A percentile compares a stretch with the other conserved stretches of the same genome.
Conservation (phyloP, 352 stramenopile species). For the Globisporangium barbulae region DNA sequence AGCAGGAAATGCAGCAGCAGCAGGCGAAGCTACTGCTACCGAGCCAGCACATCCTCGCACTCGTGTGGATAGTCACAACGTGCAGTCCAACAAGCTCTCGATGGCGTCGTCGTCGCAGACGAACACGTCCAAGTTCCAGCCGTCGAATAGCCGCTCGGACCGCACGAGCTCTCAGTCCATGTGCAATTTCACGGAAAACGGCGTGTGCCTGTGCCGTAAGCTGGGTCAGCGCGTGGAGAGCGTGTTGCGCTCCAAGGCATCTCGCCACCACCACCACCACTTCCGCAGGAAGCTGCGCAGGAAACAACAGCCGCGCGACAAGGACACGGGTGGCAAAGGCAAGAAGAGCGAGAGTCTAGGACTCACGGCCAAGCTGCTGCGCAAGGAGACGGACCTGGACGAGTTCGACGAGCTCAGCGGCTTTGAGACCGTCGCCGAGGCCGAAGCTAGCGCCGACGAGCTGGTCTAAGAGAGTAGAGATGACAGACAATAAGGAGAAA, state of each 20-base stretch:
- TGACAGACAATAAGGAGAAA: no score
- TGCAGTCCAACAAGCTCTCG: conserved; percentile 1
- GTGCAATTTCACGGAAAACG: conserved; percentile 25
- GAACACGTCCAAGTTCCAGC: conserved; percentile 6
- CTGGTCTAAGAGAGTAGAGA: not conserved
- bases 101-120: conserved; percentile 6
- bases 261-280: conserved; percentile 18
- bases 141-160: conserved; percentile 6
- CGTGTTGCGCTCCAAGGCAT: conserved; percentile 15
- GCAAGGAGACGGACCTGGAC: conserved; percentile 6
- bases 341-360: conserved; percentile 14
- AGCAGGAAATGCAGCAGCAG: not conserved
- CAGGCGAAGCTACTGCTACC: not conserved
- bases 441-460: conserved; percentile 2
- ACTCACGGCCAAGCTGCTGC: conserved; percentile 16
- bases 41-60: not conserved
- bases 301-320: not conserved
- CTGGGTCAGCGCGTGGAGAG: conserved; percentile 50
- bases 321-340: no score
- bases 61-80: not conserved
- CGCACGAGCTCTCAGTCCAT: conserved; percentile 16
- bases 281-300: conserved; percentile 11
- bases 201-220: conserved; percentile 45
- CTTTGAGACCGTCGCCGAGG: conserved; percentile 14
- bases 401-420: conserved; percentile 12